These are phyloP conservation scores for Gyromitra esculenta DNA, from an alignment of 2,329 filamentous ascomycete genomes.

Conservation along the genomic window DNA sequence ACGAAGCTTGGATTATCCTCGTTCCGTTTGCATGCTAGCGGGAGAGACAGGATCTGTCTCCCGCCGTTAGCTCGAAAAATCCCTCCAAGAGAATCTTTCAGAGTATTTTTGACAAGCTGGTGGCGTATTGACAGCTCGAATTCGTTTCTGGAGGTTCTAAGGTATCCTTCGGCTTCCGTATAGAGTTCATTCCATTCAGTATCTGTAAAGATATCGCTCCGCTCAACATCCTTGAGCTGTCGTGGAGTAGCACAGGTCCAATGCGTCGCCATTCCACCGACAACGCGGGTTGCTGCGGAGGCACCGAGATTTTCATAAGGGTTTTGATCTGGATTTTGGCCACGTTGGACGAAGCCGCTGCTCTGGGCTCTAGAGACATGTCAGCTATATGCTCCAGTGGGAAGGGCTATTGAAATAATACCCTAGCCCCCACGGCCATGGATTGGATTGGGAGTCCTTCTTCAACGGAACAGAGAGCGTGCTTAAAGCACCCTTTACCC, in stretches of 20 bases:
- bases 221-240: conserved; percentile 32
- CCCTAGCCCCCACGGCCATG: background rate
- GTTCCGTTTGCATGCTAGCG: conserved; percentile 54
- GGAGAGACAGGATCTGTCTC: conserved; percentile 44
- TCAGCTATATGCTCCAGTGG: background rate
- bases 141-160: conserved; percentile 44
- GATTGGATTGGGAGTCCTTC: background rate
- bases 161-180: conserved; percentile 47
- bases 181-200: conserved; percentile 54
- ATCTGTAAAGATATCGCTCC: conserved; percentile 19
- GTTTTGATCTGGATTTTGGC: conserved; percentile 26
- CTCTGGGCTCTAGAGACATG: background rate
- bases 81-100: conserved; percentile 20
- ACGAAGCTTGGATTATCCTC: conserved; percentile 45
- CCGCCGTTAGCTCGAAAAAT: background rate
- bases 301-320: conserved; percentile 31
- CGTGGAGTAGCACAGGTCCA: conserved; percentile 57
- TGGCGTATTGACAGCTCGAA: conserved; percentile 49
- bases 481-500: conserved; percentile 47
- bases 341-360: conserved; percentile 2
- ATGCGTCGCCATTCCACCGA: conserved; percentile 58
- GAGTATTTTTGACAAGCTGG: conserved; percentile 36
- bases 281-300: conserved; percentile 54
- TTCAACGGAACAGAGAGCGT: conserved; percentile 28
- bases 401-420: conserved; percentile 4